Base-by-base conservation (phyloP, 192 early-diverging fungal species). In the Dispira simplex region DNA sequence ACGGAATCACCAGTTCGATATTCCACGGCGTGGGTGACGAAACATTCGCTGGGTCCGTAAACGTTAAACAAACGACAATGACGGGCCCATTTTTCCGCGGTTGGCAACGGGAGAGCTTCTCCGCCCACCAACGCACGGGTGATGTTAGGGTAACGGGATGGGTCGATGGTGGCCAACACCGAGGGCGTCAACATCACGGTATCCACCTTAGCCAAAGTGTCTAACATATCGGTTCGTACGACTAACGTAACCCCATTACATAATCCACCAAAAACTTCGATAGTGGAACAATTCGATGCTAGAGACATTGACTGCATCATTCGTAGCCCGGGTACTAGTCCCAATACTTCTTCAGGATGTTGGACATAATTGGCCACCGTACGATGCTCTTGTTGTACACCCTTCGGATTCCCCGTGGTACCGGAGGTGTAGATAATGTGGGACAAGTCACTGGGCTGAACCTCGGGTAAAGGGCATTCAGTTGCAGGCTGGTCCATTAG, bases 381-480 rank as follows among this genome's bases (percentile, higher is more conserved):
- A 3, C 59, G 59, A 20, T 62, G 59, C 1, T 45, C 43, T 11
- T 46, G 44, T 25, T 44, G 28, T 0, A 62, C 59, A 21, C 59
- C 59, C 43, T 62, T 62, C 0, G 59, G 59, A 11, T n/a, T 43
- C 18, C 59, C 59, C 8, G 59, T 62, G n/a, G 44, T 62, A 20
- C 59, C 59, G 0, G 59, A 62, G 43, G 59, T 62, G 44, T 62
- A 62, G 44, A 62, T 11, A 44, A 62, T 39, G 44, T 62, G 46
- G 14, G 59, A 39, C 59, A 62, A 43, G 16, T 60, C 58, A 27
- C 3, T 43, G 32, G 44, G 59, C 2, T 25, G 0, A 2, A 53
- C 18, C 10, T 20, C 13, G n/a, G 11, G 10, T 20, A 11, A 11
- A 11, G 51, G 51, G 21, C 48, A 20, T 25, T 9, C 21, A 11